Evolutionary conservation across 768 basidiomycete genomes (phyloP), one percentile per base, ranked within the genome.

Genomic region (Scleroderma citrinum): DNA sequence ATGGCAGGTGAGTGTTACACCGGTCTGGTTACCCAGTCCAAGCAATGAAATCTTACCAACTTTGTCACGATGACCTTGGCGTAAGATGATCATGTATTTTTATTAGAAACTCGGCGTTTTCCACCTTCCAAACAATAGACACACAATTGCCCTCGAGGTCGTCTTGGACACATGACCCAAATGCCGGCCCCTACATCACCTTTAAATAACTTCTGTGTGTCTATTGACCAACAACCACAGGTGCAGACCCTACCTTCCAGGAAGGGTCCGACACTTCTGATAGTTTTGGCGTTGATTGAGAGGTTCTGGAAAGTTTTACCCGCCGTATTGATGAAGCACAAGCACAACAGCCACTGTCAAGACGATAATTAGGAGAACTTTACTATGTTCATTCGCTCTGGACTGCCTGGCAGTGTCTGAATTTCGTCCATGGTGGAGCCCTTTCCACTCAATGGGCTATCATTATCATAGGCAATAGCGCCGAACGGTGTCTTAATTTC

Each of bases 381-480:
- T 71, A 96, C 95, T 24, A 89, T 99, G 85, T 99, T 99, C 70
- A 98, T 99, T 52, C 97, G 95, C 59, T 97, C 95, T 66, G 95
- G 94, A 12, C 84, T 85, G 47, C 76, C 92, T 44, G n/a, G n/a
- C 44, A 92, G 94, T 92, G 62, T 58, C 79, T 61, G 26, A 21
- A 17, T 14, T 32, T 38, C 29, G n/a, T 34, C 36, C 12, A n/a
- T n/a, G 10, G 7, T 14, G 2, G 7, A 12, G 24, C 32, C 38
- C 34, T 12, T 8, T 35, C 34, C 21, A 44, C 41, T 42, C 17
- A 21, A 5, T 13, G 34, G 12, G 5, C 12, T 2, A 5, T 7
- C 21, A 8, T 5, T 43, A 24, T 44, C 19, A 6, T 52, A 87
- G 83, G 80, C 49, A 83, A 82, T 58, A 81, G 85, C 20, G 82